Base-by-base conservation (phyloP, 352 stramenopile species). In the Phytophthora cactorum region DNA sequence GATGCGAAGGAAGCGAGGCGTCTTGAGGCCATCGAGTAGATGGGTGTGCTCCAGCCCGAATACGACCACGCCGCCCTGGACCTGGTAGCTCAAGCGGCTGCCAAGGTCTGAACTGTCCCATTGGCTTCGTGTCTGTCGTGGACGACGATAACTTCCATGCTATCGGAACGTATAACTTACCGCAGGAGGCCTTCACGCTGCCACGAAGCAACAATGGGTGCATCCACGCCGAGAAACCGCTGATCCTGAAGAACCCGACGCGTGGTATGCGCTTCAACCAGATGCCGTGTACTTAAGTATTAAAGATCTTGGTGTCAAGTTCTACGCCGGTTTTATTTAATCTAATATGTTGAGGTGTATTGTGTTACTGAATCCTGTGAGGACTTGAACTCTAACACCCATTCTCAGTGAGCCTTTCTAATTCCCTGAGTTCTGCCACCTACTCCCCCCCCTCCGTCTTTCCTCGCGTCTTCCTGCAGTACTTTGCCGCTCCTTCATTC, bases 321-420 rank as follows among this genome's bases (percentile, higher is more conserved):
- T 91, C 67, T 92, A 92, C 66, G 84, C 80, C 0, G 81, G 84
- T 1, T 92, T 92, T 22, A 22, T 22, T 22, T 22, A 22, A 22
- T 22, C 22, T 22, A 22, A 22, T 22, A 22, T 22, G 22, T 22
- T 22, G 22, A 22, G 22, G 22, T 22, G 22, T 22, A 22, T 22
- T 22, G 22, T 22, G 22, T 22, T 22, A 22, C 22, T 22, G 22
- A 22, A 22, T 22, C 22, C 22, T 22, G 22, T 22, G 22, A 22
- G 22, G 22, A 22, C 22, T 22, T 22, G 22, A 22, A 22, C 22
- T 22, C 22, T 22, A 22, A 22, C 0, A 22, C 22, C 22, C 22
- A 22, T 22, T 22, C 22, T 22, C 22, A 22, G 22, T 22, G 22
- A 22, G 1, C 22, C 22, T 22, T 22, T 22, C 22, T 22, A 22